Base-by-base conservation (phyloP, 768 basidiomycete genomes). In the Rickenella mellea region DNA sequence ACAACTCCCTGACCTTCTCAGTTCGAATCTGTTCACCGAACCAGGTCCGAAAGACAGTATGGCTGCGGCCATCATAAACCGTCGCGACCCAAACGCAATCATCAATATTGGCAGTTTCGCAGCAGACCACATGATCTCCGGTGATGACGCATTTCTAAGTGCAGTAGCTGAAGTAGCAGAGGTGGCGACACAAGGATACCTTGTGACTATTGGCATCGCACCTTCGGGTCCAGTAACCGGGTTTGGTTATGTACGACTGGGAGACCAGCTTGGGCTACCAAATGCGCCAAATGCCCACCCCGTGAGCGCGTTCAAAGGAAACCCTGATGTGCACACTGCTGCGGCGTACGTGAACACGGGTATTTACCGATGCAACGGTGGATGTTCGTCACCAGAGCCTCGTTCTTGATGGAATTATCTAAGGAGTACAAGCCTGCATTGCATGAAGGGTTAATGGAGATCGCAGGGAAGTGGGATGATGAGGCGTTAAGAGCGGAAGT, bases 111-210 rank as follows among this genome's bases (percentile, higher is more conserved):
- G 88, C 14, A 84, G 81, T 4, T 91, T 91, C 59, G 88, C 88
- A 7, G 88, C 88, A 1, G 88, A 91, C 65, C 88, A 91, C 64
- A 90, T 91, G 88, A 90, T 91, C 56, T 86, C 83, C 27, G 88
- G 88, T 43, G 80, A 83, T 54, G 88, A 91, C 39, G 87, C 88
- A 17, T 90, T 90, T 67, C 71, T 88, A 27, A 77, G 80, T 10
- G 87, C 88, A 1, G 76, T 90, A 22, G 77, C 82, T 24, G 87
- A 91, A 58, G 88, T 88, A 0, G 88, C 89, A 28, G 83, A 81
- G 51, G 85, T 88, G 22, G 88, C 88, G 6, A 74, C 71, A 50
- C 73, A 78, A 40, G 74, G 80, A 50, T 86, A 84, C 56, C 76
- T 91, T 43, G 88, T 90, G 42, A 90, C 87, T 14, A 90, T 91